Conservation (phyloP, 208 protist genomes). For the Trypanosoma grayi region DNA sequence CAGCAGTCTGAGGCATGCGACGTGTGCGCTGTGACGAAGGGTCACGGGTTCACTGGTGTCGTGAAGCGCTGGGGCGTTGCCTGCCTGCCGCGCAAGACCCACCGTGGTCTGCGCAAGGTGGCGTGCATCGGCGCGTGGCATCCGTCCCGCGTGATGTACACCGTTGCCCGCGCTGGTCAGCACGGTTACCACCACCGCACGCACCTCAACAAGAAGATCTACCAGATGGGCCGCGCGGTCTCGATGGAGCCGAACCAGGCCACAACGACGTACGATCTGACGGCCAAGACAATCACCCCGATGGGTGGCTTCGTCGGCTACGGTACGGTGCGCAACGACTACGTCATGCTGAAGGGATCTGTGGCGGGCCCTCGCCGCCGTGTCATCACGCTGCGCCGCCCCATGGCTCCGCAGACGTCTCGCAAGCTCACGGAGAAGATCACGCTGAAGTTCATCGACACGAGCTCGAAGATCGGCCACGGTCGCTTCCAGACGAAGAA, state of each 20-base stretch:
- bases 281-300: conserved; percentile 99
- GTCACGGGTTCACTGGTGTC: conserved; percentile 98
- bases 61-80: conserved; percentile 97
- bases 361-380: conserved; percentile 95
- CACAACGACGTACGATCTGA: conserved; percentile 97
- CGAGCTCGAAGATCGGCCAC: conserved; percentile 99
- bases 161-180: conserved; percentile 99
- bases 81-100: conserved; percentile 98
- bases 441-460: conserved; percentile 99
- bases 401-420: conserved; percentile 88
- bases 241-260: conserved; percentile 80
- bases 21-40: conserved; percentile 97
- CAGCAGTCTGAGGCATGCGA: conserved; percentile 96
- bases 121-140: conserved; percentile 99
- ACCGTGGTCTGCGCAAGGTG: conserved; percentile 99
- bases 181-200: conserved; percentile 99
- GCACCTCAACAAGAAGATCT: conserved; percentile 99
- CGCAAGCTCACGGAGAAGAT: conserved; percentile 92
- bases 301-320: conserved; percentile 99
- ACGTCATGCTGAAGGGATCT: conserved; percentile 97
- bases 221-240: conserved; percentile 94
- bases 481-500: conserved; percentile 98
- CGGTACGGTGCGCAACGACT: conserved; percentile 97
- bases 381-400: conserved; percentile 98
- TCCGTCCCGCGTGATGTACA: conserved; percentile 95